Evolutionary conservation across 306 rosid genomes (phyloP), one percentile per base, ranked within the genome.

Genomic region (Phaseolus lunatus): DNA sequence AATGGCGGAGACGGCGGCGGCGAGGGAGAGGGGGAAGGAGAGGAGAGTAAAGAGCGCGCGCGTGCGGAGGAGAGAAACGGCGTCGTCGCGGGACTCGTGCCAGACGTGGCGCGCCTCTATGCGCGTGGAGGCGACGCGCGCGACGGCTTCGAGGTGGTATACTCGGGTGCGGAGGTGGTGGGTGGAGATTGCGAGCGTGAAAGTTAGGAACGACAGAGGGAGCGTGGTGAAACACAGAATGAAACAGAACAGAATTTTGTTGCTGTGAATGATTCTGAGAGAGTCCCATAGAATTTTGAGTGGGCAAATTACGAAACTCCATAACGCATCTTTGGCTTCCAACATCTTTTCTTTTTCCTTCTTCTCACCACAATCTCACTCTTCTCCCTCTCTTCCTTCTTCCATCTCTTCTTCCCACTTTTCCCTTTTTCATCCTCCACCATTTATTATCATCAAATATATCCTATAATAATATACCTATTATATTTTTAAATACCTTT

Each of bases 101-200:
- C 84, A 88, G 18, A 89, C 86, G 43, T 93, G 95, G 5, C 95
- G 88, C 7, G 91, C 92, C 72, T 93, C 97, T 72, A 91, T 64
- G 63, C 87, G 89, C 15, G 92, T 91, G 22, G 87, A 41, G 77
- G 87, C 84, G 16, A 73, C 84, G 67, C 58, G 70, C 5, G 96
- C 95, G 29, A 91, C 52, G 77, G 92, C 83, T 15, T 93, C 95
- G 71, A 93, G 97, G 39, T 87, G 86, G 84, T 37, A 56, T 87
- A 93, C 75, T 64, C 73, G 80, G 49, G 81, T 64, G 20, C 85
- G 89, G 66, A 84, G 81, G 3, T 84, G 53, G 68, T 80, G 84
- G 64, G 96, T 82, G 39, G 85, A 70, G 83, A 89, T 62, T 8
- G 85, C 56, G 82, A 87, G 83, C 41, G 87, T 80, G 74, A 91